Percentiles rank a stretch among this genome's conserved stretches.
Evolutionary conservation across 139 green algal genomes (phyloP).

Genomic region (Limnomonas spitsbergensis): DNA sequence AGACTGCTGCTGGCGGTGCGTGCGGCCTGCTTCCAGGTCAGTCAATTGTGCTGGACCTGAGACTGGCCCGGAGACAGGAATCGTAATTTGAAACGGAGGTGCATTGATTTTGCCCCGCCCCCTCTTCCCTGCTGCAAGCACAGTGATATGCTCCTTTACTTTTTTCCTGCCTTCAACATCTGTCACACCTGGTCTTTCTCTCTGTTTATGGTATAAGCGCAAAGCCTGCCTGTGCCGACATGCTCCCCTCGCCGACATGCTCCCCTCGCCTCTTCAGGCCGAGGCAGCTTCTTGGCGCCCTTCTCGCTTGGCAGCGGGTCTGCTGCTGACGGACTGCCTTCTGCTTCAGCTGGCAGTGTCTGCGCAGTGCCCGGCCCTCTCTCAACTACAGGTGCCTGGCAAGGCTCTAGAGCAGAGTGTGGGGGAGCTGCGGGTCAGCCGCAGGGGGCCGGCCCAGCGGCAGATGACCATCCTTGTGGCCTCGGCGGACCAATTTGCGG

Average conservation of each 20-base stretch:
- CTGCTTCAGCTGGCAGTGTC: neutral
- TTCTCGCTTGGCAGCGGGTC: neutral
- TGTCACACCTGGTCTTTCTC: neutral
- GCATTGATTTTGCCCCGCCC: neutral
- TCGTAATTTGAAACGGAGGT: no score
- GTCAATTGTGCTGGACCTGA: neutral
- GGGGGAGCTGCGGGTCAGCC: neutral
- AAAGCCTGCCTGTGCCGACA: neutral
- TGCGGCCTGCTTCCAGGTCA: neutral
- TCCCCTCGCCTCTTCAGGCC: neutral
- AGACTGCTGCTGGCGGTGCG: neutral
- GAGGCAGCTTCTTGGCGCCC: neutral
- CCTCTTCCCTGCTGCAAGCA: neutral
- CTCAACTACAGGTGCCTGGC: neutral
- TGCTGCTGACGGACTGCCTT: neutral
- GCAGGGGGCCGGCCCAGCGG: no score
- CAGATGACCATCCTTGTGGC: no score
- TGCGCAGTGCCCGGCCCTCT: neutral
- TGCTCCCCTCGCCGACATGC: neutral
- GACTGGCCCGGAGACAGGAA: no score
- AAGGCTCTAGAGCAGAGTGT: neutral
- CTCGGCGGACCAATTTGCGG: no score
- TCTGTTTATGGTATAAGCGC: neutral
- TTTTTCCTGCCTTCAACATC: neutral
- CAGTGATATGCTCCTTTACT: neutral